phyloP scores from a whole-genome alignment of 106 monocot species.

The Dendrobium huoshanense region DNA sequence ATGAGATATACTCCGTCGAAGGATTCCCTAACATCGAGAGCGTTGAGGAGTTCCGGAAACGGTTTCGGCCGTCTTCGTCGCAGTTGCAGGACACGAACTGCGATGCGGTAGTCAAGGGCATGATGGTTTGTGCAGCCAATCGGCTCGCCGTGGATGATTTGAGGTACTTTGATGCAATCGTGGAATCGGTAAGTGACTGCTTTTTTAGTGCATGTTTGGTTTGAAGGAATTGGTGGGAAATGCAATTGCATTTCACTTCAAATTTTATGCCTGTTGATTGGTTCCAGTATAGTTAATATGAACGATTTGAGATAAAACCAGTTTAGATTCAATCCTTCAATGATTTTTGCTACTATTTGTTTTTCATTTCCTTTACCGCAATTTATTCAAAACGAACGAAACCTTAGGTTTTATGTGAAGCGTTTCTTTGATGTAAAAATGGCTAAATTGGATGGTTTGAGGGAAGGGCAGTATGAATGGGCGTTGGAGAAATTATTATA shows the following conservation, averaged over 20 bases:
- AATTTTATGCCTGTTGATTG: not conserved
- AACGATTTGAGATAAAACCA: too few relatives aligned
- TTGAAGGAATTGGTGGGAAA: not conserved
- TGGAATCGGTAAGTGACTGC: not conserved
- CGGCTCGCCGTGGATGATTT: not conserved
- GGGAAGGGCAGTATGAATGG: too few relatives aligned
- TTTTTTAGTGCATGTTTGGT: not conserved
- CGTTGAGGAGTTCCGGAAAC: constrained; percentile 2
- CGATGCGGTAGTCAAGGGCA: not conserved
- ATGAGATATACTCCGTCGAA: not conserved
- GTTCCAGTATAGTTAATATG: not conserved
- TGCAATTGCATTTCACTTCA: not conserved
- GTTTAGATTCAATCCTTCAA: too few relatives aligned
- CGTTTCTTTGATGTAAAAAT: too few relatives aligned
- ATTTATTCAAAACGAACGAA: too few relatives aligned
- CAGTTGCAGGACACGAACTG: constrained; percentile 12
- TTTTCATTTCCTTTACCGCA: too few relatives aligned
- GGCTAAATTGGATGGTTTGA: too few relatives aligned
- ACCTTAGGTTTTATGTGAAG: too few relatives aligned
- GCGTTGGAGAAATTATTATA: too few relatives aligned
- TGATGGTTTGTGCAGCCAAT: not conserved
- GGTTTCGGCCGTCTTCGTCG: not conserved
- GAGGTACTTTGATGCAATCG: constrained; percentile 6
- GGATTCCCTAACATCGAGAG: not conserved
- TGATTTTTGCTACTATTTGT: too few relatives aligned